These are phyloP conservation scores for Panicum hallii DNA, from an alignment of 202 grass and related monocot genomes.

Conservation along the genomic window DNA sequence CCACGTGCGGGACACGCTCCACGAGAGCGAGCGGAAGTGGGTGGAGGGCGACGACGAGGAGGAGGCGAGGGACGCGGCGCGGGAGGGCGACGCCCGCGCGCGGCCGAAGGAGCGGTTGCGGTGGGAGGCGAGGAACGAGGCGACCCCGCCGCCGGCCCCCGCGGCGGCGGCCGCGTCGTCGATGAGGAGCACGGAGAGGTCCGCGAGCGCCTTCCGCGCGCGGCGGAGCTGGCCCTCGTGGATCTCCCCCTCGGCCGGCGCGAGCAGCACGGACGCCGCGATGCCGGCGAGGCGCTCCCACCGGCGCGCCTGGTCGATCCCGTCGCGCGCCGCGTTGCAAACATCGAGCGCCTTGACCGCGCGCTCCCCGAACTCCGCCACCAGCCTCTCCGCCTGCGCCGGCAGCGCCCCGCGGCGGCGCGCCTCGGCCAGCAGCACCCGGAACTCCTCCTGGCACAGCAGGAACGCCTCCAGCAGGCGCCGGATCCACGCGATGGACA, in stretches of 20 bases:
- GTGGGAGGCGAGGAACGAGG: slow-evolving; percentile 61
- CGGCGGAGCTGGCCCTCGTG: slow-evolving; percentile 82
- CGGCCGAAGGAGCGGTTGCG: slow-evolving; percentile 99
- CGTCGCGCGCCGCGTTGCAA: slow-evolving; percentile 91
- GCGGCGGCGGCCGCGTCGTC: slow-evolving; percentile 65
- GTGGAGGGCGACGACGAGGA: slow-evolving; percentile 47
- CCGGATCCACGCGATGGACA: slow-evolving; percentile 80
- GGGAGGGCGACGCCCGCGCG: slow-evolving; percentile 47
- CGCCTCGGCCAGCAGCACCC: slow-evolving; percentile 48
- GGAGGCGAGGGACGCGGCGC: slow-evolving; percentile 14
- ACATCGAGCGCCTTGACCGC: slow-evolving; percentile 93
- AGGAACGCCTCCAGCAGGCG: slow-evolving; percentile 80
- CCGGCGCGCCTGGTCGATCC: slow-evolving; percentile 71
- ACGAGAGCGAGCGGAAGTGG: slow-evolving; percentile 96
- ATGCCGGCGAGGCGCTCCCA: slow-evolving; percentile 84
- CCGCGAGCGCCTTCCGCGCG: slow-evolving; percentile 76
- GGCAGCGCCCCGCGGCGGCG: slow-evolving; percentile 8
- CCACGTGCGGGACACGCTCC: slow-evolving; percentile 96
- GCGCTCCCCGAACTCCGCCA: slow-evolving; percentile 75
- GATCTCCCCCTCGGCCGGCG: slow-evolving; percentile 33
- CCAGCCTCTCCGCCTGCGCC: slow-evolving; percentile 47
- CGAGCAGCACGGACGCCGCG: slow-evolving; percentile 64
- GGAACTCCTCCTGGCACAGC: slow-evolving; percentile 79
- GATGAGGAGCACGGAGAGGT: slow-evolving; percentile 76
- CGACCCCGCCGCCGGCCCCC: not conserved